These are phyloP conservation scores for Parietaria judaica DNA, from an alignment of 306 rosid species.

Conservation along the genomic window DNA sequence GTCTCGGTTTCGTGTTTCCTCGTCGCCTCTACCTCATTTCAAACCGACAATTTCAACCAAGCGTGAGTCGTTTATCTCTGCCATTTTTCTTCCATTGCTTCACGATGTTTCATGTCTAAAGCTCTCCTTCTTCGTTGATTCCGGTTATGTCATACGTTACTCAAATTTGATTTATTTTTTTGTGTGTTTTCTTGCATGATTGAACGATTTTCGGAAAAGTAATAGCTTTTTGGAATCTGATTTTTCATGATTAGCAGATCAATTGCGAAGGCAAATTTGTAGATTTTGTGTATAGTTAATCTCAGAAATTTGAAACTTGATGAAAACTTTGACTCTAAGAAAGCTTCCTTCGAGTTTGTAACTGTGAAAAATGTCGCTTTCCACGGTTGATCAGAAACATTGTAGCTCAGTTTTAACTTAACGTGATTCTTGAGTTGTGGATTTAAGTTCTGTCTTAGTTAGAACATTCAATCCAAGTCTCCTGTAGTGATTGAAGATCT, in stretches of 20 bases:
- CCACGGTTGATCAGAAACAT: too few relatives aligned
- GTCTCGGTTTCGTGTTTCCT: conserved; percentile 29
- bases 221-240: too few relatives aligned
- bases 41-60: conserved; percentile 50
- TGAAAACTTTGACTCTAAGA: not conserved
- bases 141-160: not conserved
- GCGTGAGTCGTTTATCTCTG: conserved; percentile 48
- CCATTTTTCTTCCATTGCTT: too few relatives aligned
- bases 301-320: not conserved
- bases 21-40: conserved; percentile 35
- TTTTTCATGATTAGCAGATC: too few relatives aligned
- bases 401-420: too few relatives aligned
- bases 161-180: too few relatives aligned
- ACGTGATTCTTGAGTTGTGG: not conserved
- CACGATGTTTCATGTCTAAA: not conserved
- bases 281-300: too few relatives aligned
- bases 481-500: not conserved
- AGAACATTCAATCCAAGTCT: not conserved
- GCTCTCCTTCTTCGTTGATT: not conserved
- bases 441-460: not conserved
- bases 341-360: too few relatives aligned
- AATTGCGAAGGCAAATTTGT: too few relatives aligned
- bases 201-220: too few relatives aligned
- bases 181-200: too few relatives aligned
- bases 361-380: too few relatives aligned